Evolutionary conservation across 305 asterid species (phyloP), one percentile per base, ranked within the genome.

Genomic region (Plantago lanceolata): DNA sequence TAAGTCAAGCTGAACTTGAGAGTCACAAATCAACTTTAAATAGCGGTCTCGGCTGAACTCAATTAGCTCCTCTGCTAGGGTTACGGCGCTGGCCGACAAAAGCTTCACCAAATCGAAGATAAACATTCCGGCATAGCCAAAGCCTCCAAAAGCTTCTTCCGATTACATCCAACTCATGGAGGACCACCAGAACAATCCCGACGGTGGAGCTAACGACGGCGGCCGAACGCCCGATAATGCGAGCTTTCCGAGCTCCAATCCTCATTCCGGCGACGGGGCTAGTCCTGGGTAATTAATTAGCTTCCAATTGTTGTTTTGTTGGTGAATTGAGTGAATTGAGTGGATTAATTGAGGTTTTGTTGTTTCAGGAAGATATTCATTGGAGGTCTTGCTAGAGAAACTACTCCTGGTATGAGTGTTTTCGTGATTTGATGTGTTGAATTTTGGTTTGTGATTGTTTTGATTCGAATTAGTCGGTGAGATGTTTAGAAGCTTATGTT

Each of bases 371-470:
- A 81, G 69, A 71, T 81, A 20, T 81, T 81, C 61, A 79, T 81
- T 19, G 87, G 87, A 68, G 84, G 87, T 61, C 79, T 81, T 64
- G 84, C 87, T 55, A 75, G 87, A 47, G 87, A 81, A 71, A 78
- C 87, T 13, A 81, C 87, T 13, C 63, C 82, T 6, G 87, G 87
- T 81, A 76, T 66, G 28, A 28, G 28, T 11, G 17, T 29, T 47
- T 60, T 65, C 24, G 28, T 20, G 1, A 11, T 55, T 50, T 1
- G 31, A 47, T 31, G 14, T n/a, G 52, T 12, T 57, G 28, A 24
- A 24, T 48, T 2, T 5, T 9, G 7, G 31, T 26, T 71, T 49
- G 17, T 5, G 20, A 11, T 57, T 12, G 31, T 53, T 53, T 53
- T 0, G 28, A 19, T 48, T 48, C 8, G 20, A 19, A 19, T 19